A percentile compares a stretch with the other conserved stretches of the same genome.
These are phyloP conservation scores for Cicer judaicum DNA, from an alignment of 306 rosid species.

Conservation along the genomic window DNA sequence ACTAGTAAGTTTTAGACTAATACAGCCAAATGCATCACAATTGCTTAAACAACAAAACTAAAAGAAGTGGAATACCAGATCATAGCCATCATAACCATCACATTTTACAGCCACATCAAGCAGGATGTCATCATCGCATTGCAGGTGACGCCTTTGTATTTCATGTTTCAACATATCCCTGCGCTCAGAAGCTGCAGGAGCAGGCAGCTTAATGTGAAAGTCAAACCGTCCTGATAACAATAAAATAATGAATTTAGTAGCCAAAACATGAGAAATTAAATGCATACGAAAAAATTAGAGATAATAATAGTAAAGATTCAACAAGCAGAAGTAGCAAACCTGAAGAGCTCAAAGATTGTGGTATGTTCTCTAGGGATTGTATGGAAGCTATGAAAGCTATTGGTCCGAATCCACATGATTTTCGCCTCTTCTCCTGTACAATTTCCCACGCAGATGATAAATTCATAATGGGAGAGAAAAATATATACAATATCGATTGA, in stretches of 20 bases:
- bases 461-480: constrained; percentile 28
- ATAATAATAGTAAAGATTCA: constrained; percentile 15
- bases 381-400: constrained; percentile 76
- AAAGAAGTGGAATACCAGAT: constrained; percentile 71
- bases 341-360: constrained; percentile 85
- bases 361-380: constrained; percentile 77
- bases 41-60: not conserved
- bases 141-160: constrained; percentile 74
- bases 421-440: constrained; percentile 71
- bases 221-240: constrained; percentile 80
- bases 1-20: constrained; percentile 12
- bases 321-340: constrained; percentile 57
- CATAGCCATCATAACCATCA: constrained; percentile 97
- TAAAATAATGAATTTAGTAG: constrained; percentile 33
- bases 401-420: constrained; percentile 82
- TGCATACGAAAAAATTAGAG: constrained; percentile 14
- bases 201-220: constrained; percentile 82
- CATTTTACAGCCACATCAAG: constrained; percentile 84
- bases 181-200: constrained; percentile 93
- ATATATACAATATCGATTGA: constrained; percentile 19
- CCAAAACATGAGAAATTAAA: constrained; percentile 38
- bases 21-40: constrained; percentile 22
- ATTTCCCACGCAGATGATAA: constrained; percentile 23
- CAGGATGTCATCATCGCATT: constrained; percentile 72
- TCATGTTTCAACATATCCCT: constrained; percentile 86